Base-by-base conservation (phyloP, 2,329 filamentous ascomycete genomes). In the Thermomyces lanuginosus region DNA sequence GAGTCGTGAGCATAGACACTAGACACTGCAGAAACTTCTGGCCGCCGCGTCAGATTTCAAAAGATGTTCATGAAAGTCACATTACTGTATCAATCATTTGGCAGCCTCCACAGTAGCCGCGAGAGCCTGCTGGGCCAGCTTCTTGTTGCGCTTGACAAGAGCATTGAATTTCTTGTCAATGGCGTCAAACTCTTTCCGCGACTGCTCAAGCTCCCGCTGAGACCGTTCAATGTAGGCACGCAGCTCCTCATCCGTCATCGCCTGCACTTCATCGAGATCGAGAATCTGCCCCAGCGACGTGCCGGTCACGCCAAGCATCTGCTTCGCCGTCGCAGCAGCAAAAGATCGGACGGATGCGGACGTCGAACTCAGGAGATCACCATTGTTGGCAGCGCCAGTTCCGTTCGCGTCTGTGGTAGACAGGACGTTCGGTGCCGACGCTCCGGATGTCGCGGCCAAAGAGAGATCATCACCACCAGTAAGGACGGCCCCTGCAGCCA, bases 121-220 rank as follows among this genome's bases (percentile, higher is more conserved):
- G 15, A 58, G 28, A 5, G 54, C 54, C 34, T 56, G 53, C 28
- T 56, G 53, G 25, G 50, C 49, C 15, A 57, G 39, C 34, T 57
- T 57, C 38, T 49, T 55, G 39, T 57, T 58, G 7, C 54, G 44
- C 23, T 56, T 55, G 19, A 57, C 46, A 13, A 57, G 35, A 7
- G 46, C 52, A 13, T 36, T 37, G 15, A 56, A 42, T 33, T 57
- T 55, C 40, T 60, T 61, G 34, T 61, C 57, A 18, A 56, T 42
- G 4, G 43, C 31, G 29, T 61, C 63, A 40, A 83, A 72, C 33
- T 86, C 74, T 38, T 64, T 64, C 48, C 74, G 72, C 38, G 84
- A 66, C 6, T 61, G 60, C 37, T 83, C 76, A 55, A 83, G 73
- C 49, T 86, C 76, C 28, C 72, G 67, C 15, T 58, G 53, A 4